Evolutionary conservation across 768 basidiomycete species (phyloP).

Genomic region (Royoungia palumana): DNA sequence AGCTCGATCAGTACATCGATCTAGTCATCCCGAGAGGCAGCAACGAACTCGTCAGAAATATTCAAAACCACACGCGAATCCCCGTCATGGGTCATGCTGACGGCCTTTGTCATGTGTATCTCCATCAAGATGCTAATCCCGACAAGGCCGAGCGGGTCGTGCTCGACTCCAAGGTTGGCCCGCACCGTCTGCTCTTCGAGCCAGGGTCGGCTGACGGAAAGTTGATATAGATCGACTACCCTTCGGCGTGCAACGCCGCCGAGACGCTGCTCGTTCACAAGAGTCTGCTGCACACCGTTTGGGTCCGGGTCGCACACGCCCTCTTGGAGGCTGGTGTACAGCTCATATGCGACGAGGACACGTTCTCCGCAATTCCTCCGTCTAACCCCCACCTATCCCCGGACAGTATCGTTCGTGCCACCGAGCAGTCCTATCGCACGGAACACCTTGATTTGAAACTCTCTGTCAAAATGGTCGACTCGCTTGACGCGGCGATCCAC

Average conservation of each 20-base stretch:
- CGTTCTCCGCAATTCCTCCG: conserved; percentile 54
- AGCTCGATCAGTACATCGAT: conserved; percentile 90
- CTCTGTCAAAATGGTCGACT: conserved; percentile 73
- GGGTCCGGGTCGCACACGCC: conserved; percentile 75
- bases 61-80: conserved; percentile 87
- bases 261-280: conserved; percentile 89
- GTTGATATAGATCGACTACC: conserved; percentile 72
- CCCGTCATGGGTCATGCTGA: conserved; percentile 99
- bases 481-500: conserved; percentile 68
- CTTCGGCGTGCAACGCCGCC: conserved; percentile 91
- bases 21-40: conserved; percentile 96
- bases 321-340: conserved; percentile 68
- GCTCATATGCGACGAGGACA: conserved; percentile 72
- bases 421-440: conserved; percentile 68
- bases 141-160: conserved; percentile 81
- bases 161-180: conserved; percentile 83
- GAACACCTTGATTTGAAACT: conserved; percentile 88
- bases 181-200: neutral
- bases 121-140: conserved; percentile 77
- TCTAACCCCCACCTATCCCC: conserved; percentile 36
- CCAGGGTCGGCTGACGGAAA: neutral
- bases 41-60: conserved; percentile 81
- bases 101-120: conserved; percentile 85
- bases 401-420: conserved; percentile 50
- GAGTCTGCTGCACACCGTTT: conserved; percentile 64